Conservation (phyloP, 2,329 filamentous ascomycete genomes). For the Chrysoporthe austroafricana region DNA sequence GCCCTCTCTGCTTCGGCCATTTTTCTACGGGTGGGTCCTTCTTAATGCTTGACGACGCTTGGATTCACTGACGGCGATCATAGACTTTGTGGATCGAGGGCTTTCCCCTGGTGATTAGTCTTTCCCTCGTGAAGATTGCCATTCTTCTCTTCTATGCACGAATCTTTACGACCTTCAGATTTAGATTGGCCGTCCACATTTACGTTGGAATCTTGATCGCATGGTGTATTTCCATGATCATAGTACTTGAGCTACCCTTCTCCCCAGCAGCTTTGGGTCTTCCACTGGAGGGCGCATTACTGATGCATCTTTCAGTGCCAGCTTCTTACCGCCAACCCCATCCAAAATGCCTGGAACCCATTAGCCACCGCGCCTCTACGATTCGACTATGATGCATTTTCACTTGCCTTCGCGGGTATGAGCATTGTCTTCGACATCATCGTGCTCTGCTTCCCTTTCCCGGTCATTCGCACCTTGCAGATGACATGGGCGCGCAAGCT, state of each 20-base stretch:
- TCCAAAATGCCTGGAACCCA: constrained; percentile 11
- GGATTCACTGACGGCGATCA: background rate
- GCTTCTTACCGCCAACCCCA: constrained; percentile 4
- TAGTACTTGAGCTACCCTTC: constrained; percentile 6
- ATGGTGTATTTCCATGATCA: constrained; percentile 8
- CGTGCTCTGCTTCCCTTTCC: constrained; percentile 6
- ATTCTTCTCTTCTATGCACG: constrained; percentile 9
- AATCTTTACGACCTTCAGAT: constrained; percentile 5
- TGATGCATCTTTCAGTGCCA: constrained; percentile 5
- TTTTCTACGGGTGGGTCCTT: constrained; percentile 8
- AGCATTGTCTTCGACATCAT: constrained; percentile 6
- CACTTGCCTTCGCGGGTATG: constrained; percentile 9
- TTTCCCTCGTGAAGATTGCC: constrained; percentile 6
- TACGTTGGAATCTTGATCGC: constrained; percentile 3
- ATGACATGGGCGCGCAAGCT: constrained; percentile 10
- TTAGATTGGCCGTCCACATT: constrained; percentile 5
- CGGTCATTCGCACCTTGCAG: constrained; percentile 5
- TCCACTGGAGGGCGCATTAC: background rate
- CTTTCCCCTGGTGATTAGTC: constrained; percentile 7
- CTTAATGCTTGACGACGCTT: background rate
- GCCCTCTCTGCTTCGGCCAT: constrained; percentile 6
- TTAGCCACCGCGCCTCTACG: constrained; percentile 4
- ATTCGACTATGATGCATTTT: background rate
- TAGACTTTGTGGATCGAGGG: constrained; percentile 10
- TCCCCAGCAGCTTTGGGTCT: background rate